These are phyloP conservation scores for Trametes cinnabarina DNA, from an alignment of 768 basidiomycete genomes.

Conservation along the genomic window DNA sequence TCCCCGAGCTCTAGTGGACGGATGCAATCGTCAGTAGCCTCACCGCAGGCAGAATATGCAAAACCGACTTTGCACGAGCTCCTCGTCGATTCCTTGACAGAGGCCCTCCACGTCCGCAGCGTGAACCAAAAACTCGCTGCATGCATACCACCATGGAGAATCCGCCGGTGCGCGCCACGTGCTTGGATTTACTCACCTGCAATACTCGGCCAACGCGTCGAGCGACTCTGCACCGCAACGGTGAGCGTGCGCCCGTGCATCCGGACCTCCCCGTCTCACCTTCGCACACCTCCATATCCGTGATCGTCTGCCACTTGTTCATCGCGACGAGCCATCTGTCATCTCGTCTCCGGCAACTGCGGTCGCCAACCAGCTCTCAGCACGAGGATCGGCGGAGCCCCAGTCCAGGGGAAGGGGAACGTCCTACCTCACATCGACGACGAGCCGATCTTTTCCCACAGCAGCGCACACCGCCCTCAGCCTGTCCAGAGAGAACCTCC, in stretches of 20 bases:
- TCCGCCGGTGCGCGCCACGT: background rate
- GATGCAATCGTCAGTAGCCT: constrained; percentile 16
- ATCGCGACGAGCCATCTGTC: constrained; percentile 91
- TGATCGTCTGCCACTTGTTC: constrained; percentile 98
- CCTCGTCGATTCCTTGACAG: constrained; percentile 93
- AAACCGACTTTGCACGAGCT: constrained; percentile 70
- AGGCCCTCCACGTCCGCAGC: constrained; percentile 99
- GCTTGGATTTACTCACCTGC: constrained; percentile 55
- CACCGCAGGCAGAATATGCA: background rate
- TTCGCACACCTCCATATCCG: constrained; percentile 88
- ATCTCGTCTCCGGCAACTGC: constrained; percentile 81
- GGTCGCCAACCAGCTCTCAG: too few relatives aligned
- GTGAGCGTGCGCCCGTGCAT: background rate
- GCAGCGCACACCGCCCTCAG: constrained; percentile 55
- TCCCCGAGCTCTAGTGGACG: constrained; percentile 68
- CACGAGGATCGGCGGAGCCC: too few relatives aligned
- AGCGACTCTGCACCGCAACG: constrained; percentile 80
- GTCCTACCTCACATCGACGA: constrained; percentile 89
- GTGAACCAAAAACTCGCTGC: constrained; percentile 86
- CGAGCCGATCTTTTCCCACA: constrained; percentile 83
- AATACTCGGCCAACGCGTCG: constrained; percentile 71
- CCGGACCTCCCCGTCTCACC: constrained; percentile 41
- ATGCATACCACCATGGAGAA: constrained; percentile 27
- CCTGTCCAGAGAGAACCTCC: constrained; percentile 71
- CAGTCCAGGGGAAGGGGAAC: too few relatives aligned